Evolutionary conservation across 352 stramenopile species (phyloP).

Genomic region (Phytophthora constricta): DNA sequence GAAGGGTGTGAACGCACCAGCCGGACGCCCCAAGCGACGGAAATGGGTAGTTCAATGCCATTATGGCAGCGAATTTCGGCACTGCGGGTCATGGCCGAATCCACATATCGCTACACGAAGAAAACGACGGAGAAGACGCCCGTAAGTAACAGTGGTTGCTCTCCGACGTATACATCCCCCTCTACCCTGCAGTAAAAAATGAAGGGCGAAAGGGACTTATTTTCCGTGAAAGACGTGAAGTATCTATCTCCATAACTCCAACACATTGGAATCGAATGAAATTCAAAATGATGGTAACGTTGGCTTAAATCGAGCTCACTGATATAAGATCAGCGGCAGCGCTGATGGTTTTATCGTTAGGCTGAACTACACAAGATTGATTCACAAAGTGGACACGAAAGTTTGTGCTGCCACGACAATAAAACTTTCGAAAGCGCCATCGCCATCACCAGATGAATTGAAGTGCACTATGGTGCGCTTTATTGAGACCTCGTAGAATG

Average conservation of each 20-base stretch:
- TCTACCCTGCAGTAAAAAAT: neutral
- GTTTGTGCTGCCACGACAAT: too few relatives aligned
- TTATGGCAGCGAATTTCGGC: constrained; percentile 35
- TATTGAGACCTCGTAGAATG: too few relatives aligned
- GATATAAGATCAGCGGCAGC: too few relatives aligned
- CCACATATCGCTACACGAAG: constrained; percentile 35
- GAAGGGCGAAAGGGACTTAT: neutral
- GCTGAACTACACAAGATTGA: too few relatives aligned
- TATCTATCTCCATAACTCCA: neutral
- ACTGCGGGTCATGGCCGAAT: constrained; percentile 34
- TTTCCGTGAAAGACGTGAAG: too few relatives aligned
- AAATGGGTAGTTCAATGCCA: constrained; percentile 4
- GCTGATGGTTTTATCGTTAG: too few relatives aligned
- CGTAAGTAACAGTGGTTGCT: constrained; percentile 13
- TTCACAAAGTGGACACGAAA: too few relatives aligned
- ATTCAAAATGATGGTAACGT: neutral
- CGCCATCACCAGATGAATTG: too few relatives aligned
- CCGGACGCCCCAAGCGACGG: neutral
- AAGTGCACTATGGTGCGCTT: too few relatives aligned
- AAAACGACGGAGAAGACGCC: constrained; percentile 31
- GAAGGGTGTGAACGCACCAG: neutral
- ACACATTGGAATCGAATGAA: neutral
- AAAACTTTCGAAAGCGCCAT: too few relatives aligned
- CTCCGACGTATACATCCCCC: constrained; percentile 1
- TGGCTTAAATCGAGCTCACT: too few relatives aligned